Conservation (phyloP, 2,329 filamentous ascomycete genomes). For the Emergomyces orientalis region DNA sequence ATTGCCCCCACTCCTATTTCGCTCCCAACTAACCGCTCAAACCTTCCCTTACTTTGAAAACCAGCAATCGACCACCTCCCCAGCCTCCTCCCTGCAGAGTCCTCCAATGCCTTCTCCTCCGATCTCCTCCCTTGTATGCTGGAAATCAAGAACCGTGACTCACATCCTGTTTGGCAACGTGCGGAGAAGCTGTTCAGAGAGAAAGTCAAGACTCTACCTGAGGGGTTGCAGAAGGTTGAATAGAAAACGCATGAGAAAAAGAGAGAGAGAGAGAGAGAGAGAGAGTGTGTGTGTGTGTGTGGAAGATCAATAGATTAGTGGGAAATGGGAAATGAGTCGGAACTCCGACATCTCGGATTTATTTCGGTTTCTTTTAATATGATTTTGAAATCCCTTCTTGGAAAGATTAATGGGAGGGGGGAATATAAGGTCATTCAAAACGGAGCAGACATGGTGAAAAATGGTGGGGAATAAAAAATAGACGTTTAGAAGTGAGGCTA, state of each 20-base stretch:
- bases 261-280: not conserved
- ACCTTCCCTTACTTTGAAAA: not conserved
- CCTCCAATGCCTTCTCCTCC: constrained; percentile 73
- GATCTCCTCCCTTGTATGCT: constrained; percentile 70
- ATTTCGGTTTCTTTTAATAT: too few relatives aligned
- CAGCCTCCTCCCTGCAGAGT: constrained; percentile 73
- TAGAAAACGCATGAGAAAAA: not conserved
- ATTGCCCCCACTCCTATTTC: not conserved
- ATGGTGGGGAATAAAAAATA: too few relatives aligned
- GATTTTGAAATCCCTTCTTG: too few relatives aligned
- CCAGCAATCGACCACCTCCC: constrained; percentile 67
- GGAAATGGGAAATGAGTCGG: too few relatives aligned
- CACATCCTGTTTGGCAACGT: constrained; percentile 66
- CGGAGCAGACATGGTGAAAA: too few relatives aligned
- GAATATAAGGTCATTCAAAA: too few relatives aligned
- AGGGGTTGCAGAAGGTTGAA: constrained; percentile 22
- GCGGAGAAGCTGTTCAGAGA: constrained; percentile 77
- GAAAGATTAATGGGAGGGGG: too few relatives aligned
- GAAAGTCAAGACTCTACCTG: constrained; percentile 63
- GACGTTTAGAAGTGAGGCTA: too few relatives aligned
- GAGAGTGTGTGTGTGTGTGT: too few relatives aligned
- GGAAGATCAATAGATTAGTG: too few relatives aligned
- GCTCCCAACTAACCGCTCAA: not conserved
- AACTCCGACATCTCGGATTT: too few relatives aligned
- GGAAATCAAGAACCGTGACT: constrained; percentile 64